Percentiles rank a stretch among this genome's conserved stretches.
Conservation (phyloP, 2,329 filamentous ascomycete genomes). For the Xylariaceae sp. region DNA sequence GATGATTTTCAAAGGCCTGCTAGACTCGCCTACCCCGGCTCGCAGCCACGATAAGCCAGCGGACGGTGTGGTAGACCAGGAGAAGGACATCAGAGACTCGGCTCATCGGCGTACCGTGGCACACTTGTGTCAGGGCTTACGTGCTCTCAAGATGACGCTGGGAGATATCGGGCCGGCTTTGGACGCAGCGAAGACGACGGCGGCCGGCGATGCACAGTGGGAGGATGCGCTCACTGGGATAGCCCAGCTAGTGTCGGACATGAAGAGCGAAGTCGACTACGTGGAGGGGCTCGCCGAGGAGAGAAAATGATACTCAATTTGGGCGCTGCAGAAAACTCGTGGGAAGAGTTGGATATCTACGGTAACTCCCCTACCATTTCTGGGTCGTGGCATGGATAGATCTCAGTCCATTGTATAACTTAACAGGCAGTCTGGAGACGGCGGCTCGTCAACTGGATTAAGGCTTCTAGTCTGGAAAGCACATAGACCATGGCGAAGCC, state of each 20-base stretch:
- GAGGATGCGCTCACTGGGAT: neutral
- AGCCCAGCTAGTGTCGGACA: neutral
- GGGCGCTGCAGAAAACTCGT: too few species aligned
- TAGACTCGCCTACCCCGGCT: neutral
- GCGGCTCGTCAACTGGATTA: too few species aligned
- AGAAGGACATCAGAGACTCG: neutral
- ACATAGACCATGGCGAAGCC: too few species aligned
- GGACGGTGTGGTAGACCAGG: neutral
- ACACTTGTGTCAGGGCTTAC: neutral
- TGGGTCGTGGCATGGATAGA: too few species aligned
- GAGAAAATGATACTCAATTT: neutral
- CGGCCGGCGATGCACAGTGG: neutral
- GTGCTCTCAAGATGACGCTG: neutral
- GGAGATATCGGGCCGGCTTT: neutral
- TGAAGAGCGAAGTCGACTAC: conserved; percentile 1
- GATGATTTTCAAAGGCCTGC: neutral
- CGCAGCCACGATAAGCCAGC: neutral
- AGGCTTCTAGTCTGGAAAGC: too few species aligned
- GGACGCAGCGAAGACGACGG: neutral
- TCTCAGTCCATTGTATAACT: too few species aligned
- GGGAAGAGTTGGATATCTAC: too few species aligned
- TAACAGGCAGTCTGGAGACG: too few species aligned
- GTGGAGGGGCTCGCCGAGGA: conserved; percentile 1
- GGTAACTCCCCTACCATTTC: too few species aligned
- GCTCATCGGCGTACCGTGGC: neutral